Percentiles rank a stretch among this genome's conserved stretches.
Evolutionary conservation across 495 filamentous ascomycete species (phyloP).

Genomic region (Platismatia glauca): DNA sequence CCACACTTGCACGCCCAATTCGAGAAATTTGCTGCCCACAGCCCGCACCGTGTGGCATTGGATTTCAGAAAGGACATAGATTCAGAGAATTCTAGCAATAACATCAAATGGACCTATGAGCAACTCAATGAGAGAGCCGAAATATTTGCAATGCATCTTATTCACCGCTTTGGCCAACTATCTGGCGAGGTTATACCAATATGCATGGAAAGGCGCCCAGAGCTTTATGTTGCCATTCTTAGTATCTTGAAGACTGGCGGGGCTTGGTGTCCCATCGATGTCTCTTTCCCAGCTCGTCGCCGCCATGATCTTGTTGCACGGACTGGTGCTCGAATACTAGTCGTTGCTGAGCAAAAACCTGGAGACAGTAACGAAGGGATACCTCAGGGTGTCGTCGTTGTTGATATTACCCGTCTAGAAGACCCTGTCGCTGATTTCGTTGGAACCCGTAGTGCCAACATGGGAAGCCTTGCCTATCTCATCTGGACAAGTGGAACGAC

Average conservation of each 20-base stretch:
- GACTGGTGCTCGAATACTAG: constrained; percentile 24
- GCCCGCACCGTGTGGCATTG: constrained; percentile 26
- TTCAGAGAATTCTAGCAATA: constrained; percentile 11
- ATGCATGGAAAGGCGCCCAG: constrained; percentile 73
- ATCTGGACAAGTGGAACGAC: constrained; percentile 36
- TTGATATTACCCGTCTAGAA: constrained; percentile 25
- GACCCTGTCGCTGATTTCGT: neutral
- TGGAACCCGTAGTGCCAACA: constrained; percentile 13
- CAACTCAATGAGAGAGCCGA: constrained; percentile 29
- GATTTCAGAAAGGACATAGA: constrained; percentile 25
- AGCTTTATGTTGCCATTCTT: constrained; percentile 68
- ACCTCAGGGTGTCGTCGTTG: constrained; percentile 23
- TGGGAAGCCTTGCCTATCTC: constrained; percentile 28
- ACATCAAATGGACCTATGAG: constrained; percentile 28
- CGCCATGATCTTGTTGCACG: constrained; percentile 32
- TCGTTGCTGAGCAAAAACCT: constrained; percentile 21
- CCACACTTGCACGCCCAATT: constrained; percentile 31
- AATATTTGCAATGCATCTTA: constrained; percentile 24
- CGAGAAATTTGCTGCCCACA: constrained; percentile 25
- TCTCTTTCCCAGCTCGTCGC: constrained; percentile 29
- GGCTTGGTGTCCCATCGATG: constrained; percentile 36
- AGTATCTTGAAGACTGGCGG: constrained; percentile 62
- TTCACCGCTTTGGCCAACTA: constrained; percentile 22
- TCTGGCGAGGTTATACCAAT: constrained; percentile 52
- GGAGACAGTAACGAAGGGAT: constrained; percentile 22